These are phyloP conservation scores for Cercospora canescens DNA, from an alignment of 2,329 filamentous ascomycete genomes.

Conservation along the genomic window DNA sequence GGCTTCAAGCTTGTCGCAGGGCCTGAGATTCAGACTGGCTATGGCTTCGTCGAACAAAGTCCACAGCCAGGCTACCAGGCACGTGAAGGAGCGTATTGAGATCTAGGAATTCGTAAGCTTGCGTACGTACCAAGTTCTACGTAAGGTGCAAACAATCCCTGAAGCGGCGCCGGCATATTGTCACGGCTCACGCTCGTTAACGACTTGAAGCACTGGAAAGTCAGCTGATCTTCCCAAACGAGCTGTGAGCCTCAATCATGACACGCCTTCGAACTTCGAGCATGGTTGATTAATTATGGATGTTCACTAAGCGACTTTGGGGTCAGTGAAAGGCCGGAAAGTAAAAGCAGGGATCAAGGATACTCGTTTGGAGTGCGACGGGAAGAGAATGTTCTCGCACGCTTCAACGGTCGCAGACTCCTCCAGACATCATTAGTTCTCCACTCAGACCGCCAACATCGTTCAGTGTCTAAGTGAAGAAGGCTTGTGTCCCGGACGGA, in stretches of 20 bases:
- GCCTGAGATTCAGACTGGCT: slow-evolving; percentile 35
- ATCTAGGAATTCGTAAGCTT: neutral
- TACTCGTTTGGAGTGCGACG: neutral
- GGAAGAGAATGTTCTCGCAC: neutral
- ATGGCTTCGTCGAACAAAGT: slow-evolving; percentile 32
- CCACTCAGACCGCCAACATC: neutral
- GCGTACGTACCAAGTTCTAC: too few species aligned
- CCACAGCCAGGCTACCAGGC: slow-evolving; percentile 33
- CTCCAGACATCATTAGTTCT: neutral
- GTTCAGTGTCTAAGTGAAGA: neutral
- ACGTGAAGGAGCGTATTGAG: slow-evolving; percentile 36
- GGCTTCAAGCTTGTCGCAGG: slow-evolving; percentile 36
- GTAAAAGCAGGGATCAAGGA: neutral
- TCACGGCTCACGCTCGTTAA: too few species aligned
- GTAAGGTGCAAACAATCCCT: too few species aligned
- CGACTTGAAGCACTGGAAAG: too few species aligned
- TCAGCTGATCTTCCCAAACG: too few species aligned
- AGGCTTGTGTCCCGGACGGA: neutral
- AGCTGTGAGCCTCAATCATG: too few species aligned
- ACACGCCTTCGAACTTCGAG: too few species aligned
- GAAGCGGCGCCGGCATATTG: too few species aligned
- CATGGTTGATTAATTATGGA: neutral
- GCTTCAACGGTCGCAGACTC: neutral
- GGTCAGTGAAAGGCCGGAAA: neutral
- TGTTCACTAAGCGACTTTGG: neutral